These are phyloP conservation scores for Cercospora sp. DNA, from an alignment of 2,329 filamentous ascomycete genomes.

Conservation along the genomic window DNA sequence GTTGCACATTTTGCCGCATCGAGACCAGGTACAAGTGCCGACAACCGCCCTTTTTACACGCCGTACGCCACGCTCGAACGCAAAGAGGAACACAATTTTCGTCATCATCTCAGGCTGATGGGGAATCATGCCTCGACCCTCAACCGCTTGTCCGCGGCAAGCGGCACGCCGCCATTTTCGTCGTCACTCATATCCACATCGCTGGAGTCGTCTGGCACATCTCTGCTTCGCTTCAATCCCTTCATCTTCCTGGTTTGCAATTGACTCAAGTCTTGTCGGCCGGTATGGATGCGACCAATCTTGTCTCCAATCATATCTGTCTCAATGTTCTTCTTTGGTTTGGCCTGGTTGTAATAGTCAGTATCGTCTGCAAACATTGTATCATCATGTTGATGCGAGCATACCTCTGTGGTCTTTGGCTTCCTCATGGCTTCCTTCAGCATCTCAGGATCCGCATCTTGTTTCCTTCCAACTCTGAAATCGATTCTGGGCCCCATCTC, in stretches of 20 bases:
- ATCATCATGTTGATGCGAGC: constrained; percentile 28
- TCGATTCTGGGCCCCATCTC: constrained; percentile 95
- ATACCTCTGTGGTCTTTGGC: constrained; percentile 71
- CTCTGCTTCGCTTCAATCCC: constrained; percentile 82
- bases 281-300: constrained; percentile 87
- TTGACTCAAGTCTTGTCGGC: constrained; percentile 81
- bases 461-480: constrained; percentile 78
- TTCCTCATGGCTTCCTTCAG: constrained; percentile 91
- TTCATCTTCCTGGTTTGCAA: constrained; percentile 99
- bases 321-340: constrained; percentile 92
- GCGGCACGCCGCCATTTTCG: constrained; percentile 26
- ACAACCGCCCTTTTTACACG: not conserved
- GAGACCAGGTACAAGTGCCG: not conserved
- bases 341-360: constrained; percentile 43
- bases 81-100: not conserved
- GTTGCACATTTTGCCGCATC: not conserved
- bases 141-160: constrained; percentile 30
- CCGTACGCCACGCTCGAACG: constrained; percentile 3
- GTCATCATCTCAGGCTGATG: not conserved
- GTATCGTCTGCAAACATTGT: not conserved
- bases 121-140: constrained; percentile 28
- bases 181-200: constrained; percentile 51
- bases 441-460: constrained; percentile 74
- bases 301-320: constrained; percentile 94
- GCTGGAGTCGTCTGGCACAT: constrained; percentile 60